Base-by-base conservation (phyloP, 202 grass and related monocot species). In the Panicum hallii region DNA sequence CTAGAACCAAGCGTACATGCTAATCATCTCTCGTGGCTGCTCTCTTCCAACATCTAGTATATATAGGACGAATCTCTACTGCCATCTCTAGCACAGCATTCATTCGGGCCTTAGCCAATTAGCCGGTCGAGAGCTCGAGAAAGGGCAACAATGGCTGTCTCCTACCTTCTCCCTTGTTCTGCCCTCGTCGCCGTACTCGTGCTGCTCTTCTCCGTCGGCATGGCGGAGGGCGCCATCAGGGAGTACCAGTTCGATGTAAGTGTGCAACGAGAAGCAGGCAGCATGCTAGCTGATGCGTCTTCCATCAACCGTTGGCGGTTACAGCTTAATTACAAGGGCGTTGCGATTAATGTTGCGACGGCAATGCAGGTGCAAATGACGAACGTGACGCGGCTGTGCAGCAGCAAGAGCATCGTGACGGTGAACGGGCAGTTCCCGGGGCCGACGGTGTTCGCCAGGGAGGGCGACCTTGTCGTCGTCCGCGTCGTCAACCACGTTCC, bases 401-500 rank as follows among this genome's bases (percentile, higher is more conserved):
- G 87, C 81, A 92, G 87, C 69, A 97, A 93, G 90, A 89, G 83
- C 88, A 83, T 97, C 63, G 83, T 90, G 88, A 81, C 85, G n/a
- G 94, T 97, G 74, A 97, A 97, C 56, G 94, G 94, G 13, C 88
- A 81, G 86, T 94, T 94, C 79, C 94, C 94, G 0, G 94, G 90
- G 11, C 94, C 92, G 20, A 89, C 89, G 38, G 89, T 97, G 9
- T 89, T 87, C 15, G 92, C 83, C 0, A 90, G 80, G 75, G 94
- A 97, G 71, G 89, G 94, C 40, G 94, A 94, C 85, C 70, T 89
- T 28, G 81, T 94, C 75, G 90, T 93, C 34, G 67, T 97, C 82
- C 90, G 77, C 36, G 94, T 97, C 82, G 85, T 89, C 79, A 97
- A 94, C 80, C 88, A 90, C 73, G 87, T 84, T 73, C 69, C 76